Evolutionary conservation across 2,329 filamentous ascomycete species (phyloP).

Genomic region (Lithohypha guttulata): DNA sequence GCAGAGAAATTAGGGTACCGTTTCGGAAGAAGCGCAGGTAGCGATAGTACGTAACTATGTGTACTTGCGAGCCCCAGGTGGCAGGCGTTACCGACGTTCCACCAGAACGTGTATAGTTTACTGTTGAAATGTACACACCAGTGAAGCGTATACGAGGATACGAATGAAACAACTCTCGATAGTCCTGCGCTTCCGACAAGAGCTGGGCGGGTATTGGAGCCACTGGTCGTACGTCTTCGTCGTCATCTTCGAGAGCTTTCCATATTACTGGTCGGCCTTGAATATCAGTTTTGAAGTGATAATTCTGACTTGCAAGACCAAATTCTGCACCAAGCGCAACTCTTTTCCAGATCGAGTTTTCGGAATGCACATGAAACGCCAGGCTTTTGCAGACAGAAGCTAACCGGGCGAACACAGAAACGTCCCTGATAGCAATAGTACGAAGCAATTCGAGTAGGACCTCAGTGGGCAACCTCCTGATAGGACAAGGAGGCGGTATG

Average conservation of each 20-base stretch:
- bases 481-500: slow-evolving; percentile 65
- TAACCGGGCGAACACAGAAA: slow-evolving; percentile 64
- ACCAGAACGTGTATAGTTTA: slow-evolving; percentile 84
- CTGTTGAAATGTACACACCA: slow-evolving; percentile 90
- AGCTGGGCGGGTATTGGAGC: slow-evolving; percentile 18
- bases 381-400: slow-evolving; percentile 76
- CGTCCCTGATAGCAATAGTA: slow-evolving; percentile 63
- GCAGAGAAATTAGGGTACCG: slow-evolving; percentile 68
- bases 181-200: slow-evolving; percentile 29
- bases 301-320: slow-evolving; percentile 76
- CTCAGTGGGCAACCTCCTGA: slow-evolving; percentile 69
- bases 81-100: slow-evolving; percentile 58
- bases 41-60: slow-evolving; percentile 95
- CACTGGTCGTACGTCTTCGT: slow-evolving; percentile 19
- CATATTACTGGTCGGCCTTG: slow-evolving; percentile 31
- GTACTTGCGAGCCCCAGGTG: slow-evolving; percentile 72
- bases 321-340: slow-evolving; percentile 60
- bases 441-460: slow-evolving; percentile 69
- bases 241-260: slow-evolving; percentile 23
- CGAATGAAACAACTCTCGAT: slow-evolving; percentile 61
- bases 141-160: slow-evolving; percentile 87
- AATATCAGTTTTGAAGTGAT: slow-evolving; percentile 57
- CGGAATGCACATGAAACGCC: slow-evolving; percentile 71
- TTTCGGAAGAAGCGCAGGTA: slow-evolving; percentile 93
- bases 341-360: slow-evolving; percentile 77